Conservation (phyloP, 2,329 filamentous ascomycete species). For the Colletotrichum kahawae region DNA sequence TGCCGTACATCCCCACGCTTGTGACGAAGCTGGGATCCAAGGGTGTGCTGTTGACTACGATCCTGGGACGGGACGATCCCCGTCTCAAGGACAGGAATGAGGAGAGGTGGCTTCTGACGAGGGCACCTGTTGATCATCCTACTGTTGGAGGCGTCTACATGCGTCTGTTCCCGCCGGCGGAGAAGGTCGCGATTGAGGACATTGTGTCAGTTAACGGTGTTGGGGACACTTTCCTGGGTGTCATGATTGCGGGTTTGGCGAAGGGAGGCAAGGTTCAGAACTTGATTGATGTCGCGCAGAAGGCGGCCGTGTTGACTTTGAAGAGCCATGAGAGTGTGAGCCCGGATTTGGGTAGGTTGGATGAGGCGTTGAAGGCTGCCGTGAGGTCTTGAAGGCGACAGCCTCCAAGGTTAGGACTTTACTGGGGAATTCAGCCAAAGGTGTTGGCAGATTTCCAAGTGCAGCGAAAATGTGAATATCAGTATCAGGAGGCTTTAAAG, state of each 20-base stretch:
- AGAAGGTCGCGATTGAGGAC: conserved; percentile 63
- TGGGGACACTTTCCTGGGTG: conserved; percentile 90
- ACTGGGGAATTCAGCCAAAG: too few relatives aligned
- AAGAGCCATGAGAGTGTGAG: conserved; percentile 77
- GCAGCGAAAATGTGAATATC: too few relatives aligned
- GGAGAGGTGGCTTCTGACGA: conserved; percentile 73
- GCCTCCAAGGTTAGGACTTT: too few relatives aligned
- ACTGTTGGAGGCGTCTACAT: conserved; percentile 82
- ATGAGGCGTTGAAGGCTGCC: conserved; percentile 36
- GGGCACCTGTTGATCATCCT: conserved; percentile 57
- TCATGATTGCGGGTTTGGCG: conserved; percentile 79
- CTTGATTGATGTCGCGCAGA: conserved; percentile 80
- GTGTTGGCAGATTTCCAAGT: too few relatives aligned
- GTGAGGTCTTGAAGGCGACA: too few relatives aligned
- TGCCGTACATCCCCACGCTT: conserved; percentile 87
- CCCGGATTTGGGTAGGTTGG: conserved; percentile 54
- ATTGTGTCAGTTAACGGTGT: conserved; percentile 92
- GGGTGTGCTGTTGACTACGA: conserved; percentile 76
- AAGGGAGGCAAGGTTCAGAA: conserved; percentile 61
- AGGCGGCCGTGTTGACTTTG: conserved; percentile 79
- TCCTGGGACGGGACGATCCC: conserved; percentile 72
- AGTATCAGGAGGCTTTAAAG: too few relatives aligned
- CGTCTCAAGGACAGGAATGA: conserved; percentile 67
- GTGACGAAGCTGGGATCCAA: conserved; percentile 80
- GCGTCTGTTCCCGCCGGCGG: conserved; percentile 69